A percentile compares a stretch with the other conserved stretches of the same genome.
Evolutionary conservation across 2,329 filamentous ascomycete genomes (phyloP).

Genomic region (Aspergillus floridensis): DNA sequence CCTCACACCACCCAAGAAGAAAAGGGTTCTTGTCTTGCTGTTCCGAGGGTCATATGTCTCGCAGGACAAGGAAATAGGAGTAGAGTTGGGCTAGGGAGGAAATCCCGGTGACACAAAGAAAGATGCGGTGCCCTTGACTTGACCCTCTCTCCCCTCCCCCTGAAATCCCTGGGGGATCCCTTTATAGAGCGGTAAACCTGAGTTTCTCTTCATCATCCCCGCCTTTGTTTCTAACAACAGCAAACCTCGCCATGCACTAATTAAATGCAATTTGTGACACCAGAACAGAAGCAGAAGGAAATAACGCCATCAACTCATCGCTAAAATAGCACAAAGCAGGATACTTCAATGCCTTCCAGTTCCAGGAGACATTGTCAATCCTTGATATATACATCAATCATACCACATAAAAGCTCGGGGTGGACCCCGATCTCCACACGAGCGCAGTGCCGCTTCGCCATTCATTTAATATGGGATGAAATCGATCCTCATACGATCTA

Average conservation of each 20-base stretch:
- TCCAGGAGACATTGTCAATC: not conserved
- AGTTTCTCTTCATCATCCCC: not conserved
- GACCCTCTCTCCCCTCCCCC: not conserved
- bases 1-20: too few species aligned
- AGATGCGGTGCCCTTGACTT: too few species aligned
- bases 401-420: not conserved
- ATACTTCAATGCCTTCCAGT: not conserved
- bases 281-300: not conserved
- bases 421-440: not conserved
- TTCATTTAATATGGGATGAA: not conserved
- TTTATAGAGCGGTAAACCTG: not conserved
- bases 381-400: not conserved
- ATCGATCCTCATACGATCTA: constrained; percentile 34
- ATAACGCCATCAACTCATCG: not conserved
- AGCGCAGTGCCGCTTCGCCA: fast-evolving
- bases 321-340: not conserved
- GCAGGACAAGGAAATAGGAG: too few species aligned
- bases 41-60: too few species aligned
- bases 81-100: too few species aligned
- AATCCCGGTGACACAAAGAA: too few species aligned
- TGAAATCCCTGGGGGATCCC: not conserved
- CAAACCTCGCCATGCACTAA: not conserved
- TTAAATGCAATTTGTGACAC: not conserved
- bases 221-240: not conserved
- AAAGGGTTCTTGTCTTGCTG: not conserved